Conservation (phyloP, 805 yeast species). For the Myxozyma neotropica region DNA sequence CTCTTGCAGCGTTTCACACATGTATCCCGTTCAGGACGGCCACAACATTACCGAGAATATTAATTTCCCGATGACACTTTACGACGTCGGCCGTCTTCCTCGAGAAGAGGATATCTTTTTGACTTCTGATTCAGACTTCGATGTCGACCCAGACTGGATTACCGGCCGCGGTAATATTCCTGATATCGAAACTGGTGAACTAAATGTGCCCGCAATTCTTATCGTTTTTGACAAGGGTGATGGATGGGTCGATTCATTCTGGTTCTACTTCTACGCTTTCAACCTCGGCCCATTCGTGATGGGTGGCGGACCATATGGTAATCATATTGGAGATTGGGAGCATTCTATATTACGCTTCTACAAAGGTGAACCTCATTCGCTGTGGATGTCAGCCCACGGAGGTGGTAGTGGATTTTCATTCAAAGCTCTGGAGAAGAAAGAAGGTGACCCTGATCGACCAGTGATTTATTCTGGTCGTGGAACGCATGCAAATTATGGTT, state of each 20-base stretch:
- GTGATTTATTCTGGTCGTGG: slow-evolving; percentile 90
- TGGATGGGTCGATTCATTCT: slow-evolving; percentile 92
- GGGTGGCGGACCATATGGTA: slow-evolving; percentile 97
- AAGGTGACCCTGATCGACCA: slow-evolving; percentile 56
- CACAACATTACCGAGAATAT: slow-evolving; percentile 39
- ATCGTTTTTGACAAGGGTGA: slow-evolving; percentile 90
- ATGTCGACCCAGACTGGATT: slow-evolving; percentile 76
- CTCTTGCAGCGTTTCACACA: slow-evolving; percentile 38
- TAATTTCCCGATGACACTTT: slow-evolving; percentile 36
- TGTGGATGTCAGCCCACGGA: slow-evolving; percentile 98
- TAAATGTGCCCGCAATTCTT: slow-evolving; percentile 78
- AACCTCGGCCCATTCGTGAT: slow-evolving; percentile 94
- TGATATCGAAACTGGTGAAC: slow-evolving; percentile 67
- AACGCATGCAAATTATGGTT: slow-evolving; percentile 94
- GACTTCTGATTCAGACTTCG: slow-evolving; percentile 72
- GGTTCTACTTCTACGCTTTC: slow-evolving; percentile 95
- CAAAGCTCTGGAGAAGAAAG: slow-evolving; percentile 69
- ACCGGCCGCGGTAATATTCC: slow-evolving; percentile 74
- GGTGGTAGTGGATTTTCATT: slow-evolving; percentile 91
- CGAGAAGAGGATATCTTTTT: slow-evolving; percentile 52
- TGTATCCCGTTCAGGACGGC: slow-evolving; percentile 37
- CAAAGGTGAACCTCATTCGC: slow-evolving; percentile 74
- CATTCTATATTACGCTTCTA: slow-evolving; percentile 85
- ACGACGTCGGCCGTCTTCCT: slow-evolving; percentile 42
- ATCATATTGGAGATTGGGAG: slow-evolving; percentile 98